Evolutionary conservation across 2,329 filamentous ascomycete genomes (phyloP), one percentile per base, ranked within the genome.

Genomic region (Neofusicoccum umdonicola): DNA sequence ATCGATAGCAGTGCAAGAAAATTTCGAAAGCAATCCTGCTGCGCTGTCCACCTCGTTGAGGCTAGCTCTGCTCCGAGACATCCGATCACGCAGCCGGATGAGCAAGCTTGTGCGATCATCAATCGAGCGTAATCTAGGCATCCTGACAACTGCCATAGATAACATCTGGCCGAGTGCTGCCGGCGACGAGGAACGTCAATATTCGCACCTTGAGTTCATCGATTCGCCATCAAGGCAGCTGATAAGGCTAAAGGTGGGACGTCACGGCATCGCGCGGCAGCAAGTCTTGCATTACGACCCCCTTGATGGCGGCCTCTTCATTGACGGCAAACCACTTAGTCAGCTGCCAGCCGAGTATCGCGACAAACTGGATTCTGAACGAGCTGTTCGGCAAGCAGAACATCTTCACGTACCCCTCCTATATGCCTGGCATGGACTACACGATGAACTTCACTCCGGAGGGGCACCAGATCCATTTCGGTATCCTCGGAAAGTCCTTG

Each of bases 311-410:
- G 76, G 81, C 51, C 71, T 86, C 0, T 72, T 85, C 0, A 74
- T 86, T 4, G 75, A 86, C 65, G 81, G 82, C 0, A 70, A 81
- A 51, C 76, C 80, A 3, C 68, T 85, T 9, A 81, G 83, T 1
- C 84, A 82, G 12, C 78, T 90, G 0, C 87, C 88, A 0, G 69
- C 78, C 1, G 75, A 83, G 2, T 83, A 85, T 47, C 80, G 79
- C 17, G 70, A 83, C 3, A 76, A 76, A 80, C 0, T 52, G 66
- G 15, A 71, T 74, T 1, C 76, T 88, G 4, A 72, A 75, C 6
- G 76, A 81, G 4, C 76, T 90, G 0, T 88, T 90, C 68, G 83
- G 83, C 0, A 73, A 80, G 1, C 80, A 83, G 13, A 77, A 78
- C 35, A 78, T 88, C 0, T 77, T 81, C 1, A 84, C 82, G 0